Percentiles rank a stretch among this genome's conserved stretches.
phyloP scores from a whole-genome alignment of 208 protist genomes.

The Leishmania guyanensis region DNA sequence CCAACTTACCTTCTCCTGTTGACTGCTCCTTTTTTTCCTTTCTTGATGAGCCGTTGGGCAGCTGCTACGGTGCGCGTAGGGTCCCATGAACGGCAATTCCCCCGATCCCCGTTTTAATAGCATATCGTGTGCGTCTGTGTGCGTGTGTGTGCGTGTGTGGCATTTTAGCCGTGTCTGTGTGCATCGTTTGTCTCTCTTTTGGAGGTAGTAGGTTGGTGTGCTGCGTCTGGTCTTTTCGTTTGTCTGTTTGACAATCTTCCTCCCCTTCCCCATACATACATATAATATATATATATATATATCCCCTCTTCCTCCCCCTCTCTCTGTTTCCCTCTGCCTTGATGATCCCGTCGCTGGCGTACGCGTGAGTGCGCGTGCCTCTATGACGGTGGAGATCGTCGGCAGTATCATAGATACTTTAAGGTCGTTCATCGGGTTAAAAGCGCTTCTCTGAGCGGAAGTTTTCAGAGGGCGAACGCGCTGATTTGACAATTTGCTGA shows the following conservation, averaged over 20 bases:
- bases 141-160: neutral
- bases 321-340: slow-evolving; percentile 2
- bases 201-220: neutral
- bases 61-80: neutral
- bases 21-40: neutral
- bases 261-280: neutral
- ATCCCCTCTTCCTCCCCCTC: neutral
- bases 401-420: too few species aligned
- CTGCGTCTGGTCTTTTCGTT: neutral
- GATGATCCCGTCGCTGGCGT: neutral
- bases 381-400: neutral
- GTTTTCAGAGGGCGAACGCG: neutral
- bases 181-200: neutral
- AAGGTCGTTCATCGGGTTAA: neutral
- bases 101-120: neutral
- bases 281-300: neutral
- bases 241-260: neutral
- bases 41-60: neutral
- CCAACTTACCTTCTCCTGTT: neutral
- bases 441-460: neutral
- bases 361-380: neutral
- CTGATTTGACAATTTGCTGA: neutral
- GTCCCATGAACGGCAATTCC: neutral
- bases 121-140: neutral
- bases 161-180: neutral